Percentiles rank a stretch among this genome's conserved stretches.
phyloP scores from a whole-genome alignment of 2,329 filamentous ascomycete species.

The Xylaria sp. region DNA sequence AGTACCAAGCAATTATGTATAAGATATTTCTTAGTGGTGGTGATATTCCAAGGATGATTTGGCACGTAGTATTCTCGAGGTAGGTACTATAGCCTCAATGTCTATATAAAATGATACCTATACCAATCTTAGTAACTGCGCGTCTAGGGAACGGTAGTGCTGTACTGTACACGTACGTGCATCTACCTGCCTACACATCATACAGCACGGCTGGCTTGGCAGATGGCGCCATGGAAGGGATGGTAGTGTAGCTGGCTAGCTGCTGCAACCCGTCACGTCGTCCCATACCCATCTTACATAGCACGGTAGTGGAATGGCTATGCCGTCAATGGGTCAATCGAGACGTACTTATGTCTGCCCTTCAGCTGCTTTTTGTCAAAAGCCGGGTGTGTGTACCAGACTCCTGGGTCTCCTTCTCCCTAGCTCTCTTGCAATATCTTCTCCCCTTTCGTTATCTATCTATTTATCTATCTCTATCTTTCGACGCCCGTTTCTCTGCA shows the following conservation, averaged over 20 bases:
- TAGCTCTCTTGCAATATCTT: constrained; percentile 26
- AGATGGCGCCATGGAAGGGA: constrained; percentile 29
- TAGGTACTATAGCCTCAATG: constrained; percentile 26
- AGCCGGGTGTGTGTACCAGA: constrained; percentile 47
- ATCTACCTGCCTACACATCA: constrained; percentile 28
- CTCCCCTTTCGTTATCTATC: constrained; percentile 34
- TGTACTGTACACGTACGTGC: constrained; percentile 30
- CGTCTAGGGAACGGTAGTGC: constrained; percentile 16
- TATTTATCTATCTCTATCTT: constrained; percentile 36
- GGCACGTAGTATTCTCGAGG: constrained; percentile 17
- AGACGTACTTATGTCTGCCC: constrained; percentile 34
- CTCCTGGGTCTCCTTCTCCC: constrained; percentile 46
- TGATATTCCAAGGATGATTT: constrained; percentile 29
- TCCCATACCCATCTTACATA: constrained; percentile 4
- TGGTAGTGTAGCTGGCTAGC: constrained; percentile 16
- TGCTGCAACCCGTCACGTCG: constrained; percentile 14
- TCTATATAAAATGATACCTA: constrained; percentile 7
- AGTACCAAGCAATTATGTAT: background rate
- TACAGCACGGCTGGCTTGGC: constrained; percentile 20
- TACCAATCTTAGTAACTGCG: constrained; percentile 25
- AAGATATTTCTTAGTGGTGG: constrained; percentile 17
- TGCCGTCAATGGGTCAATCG: constrained; percentile 28
- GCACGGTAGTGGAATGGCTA: constrained; percentile 1
- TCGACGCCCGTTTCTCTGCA: constrained; percentile 33
- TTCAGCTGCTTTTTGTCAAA: constrained; percentile 47